A percentile compares a stretch with the other conserved stretches of the same genome.
phyloP scores from a whole-genome alignment of 352 stramenopile species.

The Pythium phragmitis region DNA sequence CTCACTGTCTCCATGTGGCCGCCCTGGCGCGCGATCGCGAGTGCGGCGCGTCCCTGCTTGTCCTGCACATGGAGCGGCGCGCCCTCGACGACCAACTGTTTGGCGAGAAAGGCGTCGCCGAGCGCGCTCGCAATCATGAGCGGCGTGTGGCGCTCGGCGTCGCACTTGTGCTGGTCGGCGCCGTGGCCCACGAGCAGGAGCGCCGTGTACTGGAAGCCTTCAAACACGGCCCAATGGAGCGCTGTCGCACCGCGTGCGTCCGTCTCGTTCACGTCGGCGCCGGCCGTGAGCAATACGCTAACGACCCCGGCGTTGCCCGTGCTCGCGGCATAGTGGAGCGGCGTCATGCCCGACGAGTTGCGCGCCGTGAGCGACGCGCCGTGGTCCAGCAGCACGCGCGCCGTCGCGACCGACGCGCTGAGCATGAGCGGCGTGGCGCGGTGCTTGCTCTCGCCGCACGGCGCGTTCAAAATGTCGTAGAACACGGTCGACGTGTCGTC shows the following conservation, averaged over 20 bases:
- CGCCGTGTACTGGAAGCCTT: constrained; percentile 84
- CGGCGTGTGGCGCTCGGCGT: constrained; percentile 73
- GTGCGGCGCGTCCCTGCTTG: constrained; percentile 69
- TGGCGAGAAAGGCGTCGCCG: constrained; percentile 75
- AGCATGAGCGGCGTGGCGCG: constrained; percentile 73
- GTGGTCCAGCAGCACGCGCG: constrained; percentile 47
- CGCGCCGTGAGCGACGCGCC: constrained; percentile 46
- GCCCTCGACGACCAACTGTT: constrained; percentile 83
- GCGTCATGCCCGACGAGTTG: constrained; percentile 82
- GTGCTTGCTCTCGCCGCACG: constrained; percentile 68
- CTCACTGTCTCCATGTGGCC: constrained; percentile 64
- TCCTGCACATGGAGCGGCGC: constrained; percentile 59
- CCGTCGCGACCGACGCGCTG: constrained; percentile 67
- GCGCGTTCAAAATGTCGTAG: constrained; percentile 51
- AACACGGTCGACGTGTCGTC: constrained; percentile 14
- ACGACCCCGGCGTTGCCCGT: constrained; percentile 74
- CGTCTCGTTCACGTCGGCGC: constrained; percentile 67
- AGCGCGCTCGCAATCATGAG: constrained; percentile 84
- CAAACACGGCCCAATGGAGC: constrained; percentile 82
- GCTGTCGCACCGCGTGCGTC: constrained; percentile 69
- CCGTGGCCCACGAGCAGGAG: constrained; percentile 55
- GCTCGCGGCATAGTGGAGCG: constrained; percentile 79
- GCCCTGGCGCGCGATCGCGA: constrained; percentile 72
- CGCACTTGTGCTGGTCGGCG: constrained; percentile 47
- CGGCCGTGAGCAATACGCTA: constrained; percentile 58